These are phyloP conservation scores for Lecanosticta acicola DNA, from an alignment of 2,329 filamentous ascomycete species.

Conservation along the genomic window DNA sequence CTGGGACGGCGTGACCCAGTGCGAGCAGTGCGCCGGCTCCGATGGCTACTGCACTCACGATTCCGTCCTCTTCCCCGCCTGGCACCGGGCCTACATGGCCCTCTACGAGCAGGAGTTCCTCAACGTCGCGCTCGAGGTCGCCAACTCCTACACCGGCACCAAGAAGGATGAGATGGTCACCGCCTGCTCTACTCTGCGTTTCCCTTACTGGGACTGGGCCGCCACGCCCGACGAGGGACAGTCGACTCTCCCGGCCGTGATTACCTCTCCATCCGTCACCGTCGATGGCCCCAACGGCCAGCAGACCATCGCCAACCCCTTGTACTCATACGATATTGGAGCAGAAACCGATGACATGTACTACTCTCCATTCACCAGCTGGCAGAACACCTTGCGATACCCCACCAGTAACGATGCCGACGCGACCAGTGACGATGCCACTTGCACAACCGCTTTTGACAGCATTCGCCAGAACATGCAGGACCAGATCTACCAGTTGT, in stretches of 20 bases:
- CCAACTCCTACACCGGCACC: constrained; percentile 21
- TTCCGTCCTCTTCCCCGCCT: constrained; percentile 31
- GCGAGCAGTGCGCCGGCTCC: constrained; percentile 23
- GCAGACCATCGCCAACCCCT: constrained; percentile 26
- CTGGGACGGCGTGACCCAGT: constrained; percentile 28
- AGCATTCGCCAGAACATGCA: constrained; percentile 27
- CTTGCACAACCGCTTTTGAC: constrained; percentile 21
- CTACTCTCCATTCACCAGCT: constrained; percentile 29
- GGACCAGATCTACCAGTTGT: constrained; percentile 31
- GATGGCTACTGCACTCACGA: constrained; percentile 35
- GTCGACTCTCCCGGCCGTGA: constrained; percentile 20
- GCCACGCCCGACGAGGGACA: constrained; percentile 14
- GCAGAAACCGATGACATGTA: constrained; percentile 20
- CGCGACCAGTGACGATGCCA: constrained; percentile 18
- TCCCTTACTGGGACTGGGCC: constrained; percentile 29
- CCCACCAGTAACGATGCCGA: constrained; percentile 23
- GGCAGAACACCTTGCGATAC: constrained; percentile 28
- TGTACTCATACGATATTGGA: constrained; percentile 22
- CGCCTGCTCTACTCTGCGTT: constrained; percentile 24
- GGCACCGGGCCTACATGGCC: constrained; percentile 32
- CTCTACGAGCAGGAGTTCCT: constrained; percentile 33
- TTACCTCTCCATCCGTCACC: constrained; percentile 22
- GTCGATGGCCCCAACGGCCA: constrained; percentile 25
- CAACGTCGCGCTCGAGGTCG: constrained; percentile 25
- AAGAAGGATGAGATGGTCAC: constrained; percentile 20